Base-by-base conservation (phyloP, 1,284 basidiomycete genomes). In the Heterobasidion occidentale region DNA sequence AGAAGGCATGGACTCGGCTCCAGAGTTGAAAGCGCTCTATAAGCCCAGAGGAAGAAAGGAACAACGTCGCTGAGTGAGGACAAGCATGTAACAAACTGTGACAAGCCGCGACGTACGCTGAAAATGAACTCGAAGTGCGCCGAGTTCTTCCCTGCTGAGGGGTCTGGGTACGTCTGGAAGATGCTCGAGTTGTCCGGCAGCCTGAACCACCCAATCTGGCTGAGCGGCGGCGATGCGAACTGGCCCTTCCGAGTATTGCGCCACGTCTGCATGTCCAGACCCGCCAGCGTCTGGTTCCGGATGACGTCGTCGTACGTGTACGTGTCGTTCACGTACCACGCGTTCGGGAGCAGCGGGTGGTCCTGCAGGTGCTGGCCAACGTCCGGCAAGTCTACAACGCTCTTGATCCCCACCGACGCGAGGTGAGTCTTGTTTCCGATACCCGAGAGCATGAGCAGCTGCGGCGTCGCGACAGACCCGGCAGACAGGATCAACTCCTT, bases 381-480 rank as follows among this genome's bases (percentile, higher is more conserved):
- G 53, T 68, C 65, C 15, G 68, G 67, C 4, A 71, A 65, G 51
- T 70, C 64, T 8, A 69, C 63, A 20, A 71, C 59, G 2, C 67
- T 54, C 2, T 60, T 60, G 53, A 74, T 71, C 17, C 69, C 69
- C 42, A 67, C 62, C 17, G 61, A 59, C 44, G 60, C 42, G 14
- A 77, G 65, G 3, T 70, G 58, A 1, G 52, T 45, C 52, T 61
- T 58, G 59, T 68, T 64, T 8, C 75, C 76, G 58, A 77, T 75
- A 54, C 76, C 76, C 7, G 73, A 75, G 19, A 77, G 68, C 64
- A 76, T 69, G 36, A 78, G 68, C 15, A 78, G 59, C 52, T 71
- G 71, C 15, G 76, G 76, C 7, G 74, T 70, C 47, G 72, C 62
- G 55, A 74, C 65, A 2, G 74, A 59, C 7, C 74, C 76, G 11